phyloP scores from a whole-genome alignment of 257 asterid species.

The Fraxinus pennsylvanica region DNA sequence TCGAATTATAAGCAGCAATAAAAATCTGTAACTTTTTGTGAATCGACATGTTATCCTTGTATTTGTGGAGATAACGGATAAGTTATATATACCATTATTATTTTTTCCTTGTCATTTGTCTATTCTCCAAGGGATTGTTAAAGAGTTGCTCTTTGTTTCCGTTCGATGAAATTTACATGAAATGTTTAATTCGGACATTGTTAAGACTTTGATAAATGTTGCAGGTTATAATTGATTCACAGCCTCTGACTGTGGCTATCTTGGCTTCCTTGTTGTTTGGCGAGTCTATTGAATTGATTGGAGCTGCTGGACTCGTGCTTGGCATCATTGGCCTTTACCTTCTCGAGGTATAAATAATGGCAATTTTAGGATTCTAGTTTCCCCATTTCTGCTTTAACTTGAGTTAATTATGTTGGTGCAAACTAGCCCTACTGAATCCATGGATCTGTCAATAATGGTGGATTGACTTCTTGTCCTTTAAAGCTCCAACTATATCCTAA shows the following conservation, averaged over 20 bases:
- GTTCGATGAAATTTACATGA: slow-evolving; percentile 6
- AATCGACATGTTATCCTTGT: slow-evolving; percentile 8
- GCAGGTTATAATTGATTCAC: slow-evolving; percentile 97
- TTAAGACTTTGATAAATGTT: slow-evolving; percentile 29
- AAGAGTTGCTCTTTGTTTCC: slow-evolving; percentile 7
- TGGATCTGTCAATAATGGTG: slow-evolving; percentile 2
- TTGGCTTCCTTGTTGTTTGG: slow-evolving; percentile 86
- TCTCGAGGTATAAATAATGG: slow-evolving; percentile 65
- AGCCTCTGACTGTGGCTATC: slow-evolving; percentile 92
- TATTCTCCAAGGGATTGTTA: neutral
- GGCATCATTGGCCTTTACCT: slow-evolving; percentile 88
- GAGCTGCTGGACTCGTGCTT: slow-evolving; percentile 84
- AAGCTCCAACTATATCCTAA: neutral
- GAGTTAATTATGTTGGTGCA: slow-evolving; percentile 10
- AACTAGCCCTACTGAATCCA: slow-evolving; percentile 3
- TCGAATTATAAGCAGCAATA: neutral
- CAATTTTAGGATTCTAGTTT: slow-evolving; percentile 13
- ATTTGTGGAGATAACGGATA: slow-evolving; percentile 6
- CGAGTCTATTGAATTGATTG: slow-evolving; percentile 73
- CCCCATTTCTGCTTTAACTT: slow-evolving; percentile 5
- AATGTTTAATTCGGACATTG: slow-evolving; percentile 6
- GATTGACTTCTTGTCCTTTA: slow-evolving; percentile 16
- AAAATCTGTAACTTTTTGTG: neutral
- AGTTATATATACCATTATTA: neutral
- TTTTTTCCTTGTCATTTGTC: neutral